phyloP scores from a whole-genome alignment of 108 stramenopile species.

The Epipyxis sp. region DNA sequence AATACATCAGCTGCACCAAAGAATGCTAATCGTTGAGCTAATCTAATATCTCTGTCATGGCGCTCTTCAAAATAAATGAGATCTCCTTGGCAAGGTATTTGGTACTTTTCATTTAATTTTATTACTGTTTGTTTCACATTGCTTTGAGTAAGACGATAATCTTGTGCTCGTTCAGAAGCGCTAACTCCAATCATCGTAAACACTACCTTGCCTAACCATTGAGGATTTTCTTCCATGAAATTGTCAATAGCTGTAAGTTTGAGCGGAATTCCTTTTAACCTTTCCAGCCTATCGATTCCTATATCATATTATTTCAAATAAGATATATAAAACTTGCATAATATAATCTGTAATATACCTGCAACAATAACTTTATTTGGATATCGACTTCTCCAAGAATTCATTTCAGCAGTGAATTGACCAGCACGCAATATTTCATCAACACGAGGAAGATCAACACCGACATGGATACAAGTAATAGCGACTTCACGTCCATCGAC shows the following conservation, averaged over 20 bases:
- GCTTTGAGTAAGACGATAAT: conserved; percentile 16
- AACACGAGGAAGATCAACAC: conserved; percentile 72
- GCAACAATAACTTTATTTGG: conserved; percentile 8
- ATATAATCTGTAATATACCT: neutral
- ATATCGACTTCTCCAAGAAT: neutral
- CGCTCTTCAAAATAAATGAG: conserved; percentile 40
- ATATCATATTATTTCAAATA: conserved; percentile 55
- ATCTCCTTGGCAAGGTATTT: conserved; percentile 5
- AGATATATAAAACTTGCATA: neutral
- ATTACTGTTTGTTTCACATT: neutral
- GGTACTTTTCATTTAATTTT: conserved; percentile 21
- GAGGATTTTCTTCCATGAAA: conserved; percentile 46
- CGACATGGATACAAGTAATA: conserved; percentile 91
- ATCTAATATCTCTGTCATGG: conserved; percentile 10
- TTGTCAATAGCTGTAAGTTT: conserved; percentile 63
- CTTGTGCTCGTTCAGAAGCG: conserved; percentile 22
- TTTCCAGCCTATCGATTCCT: conserved; percentile 88
- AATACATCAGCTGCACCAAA: conserved; percentile 27
- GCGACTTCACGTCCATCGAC: conserved; percentile 87
- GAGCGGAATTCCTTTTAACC: conserved; percentile 69
- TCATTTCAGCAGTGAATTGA: conserved; percentile 5
- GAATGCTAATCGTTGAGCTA: conserved; percentile 24
- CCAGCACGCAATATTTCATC: neutral
- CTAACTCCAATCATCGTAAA: conserved; percentile 38
- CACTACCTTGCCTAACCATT: conserved; percentile 34